phyloP scores from a whole-genome alignment of 768 basidiomycete species.

The Crepidotus variabilis region DNA sequence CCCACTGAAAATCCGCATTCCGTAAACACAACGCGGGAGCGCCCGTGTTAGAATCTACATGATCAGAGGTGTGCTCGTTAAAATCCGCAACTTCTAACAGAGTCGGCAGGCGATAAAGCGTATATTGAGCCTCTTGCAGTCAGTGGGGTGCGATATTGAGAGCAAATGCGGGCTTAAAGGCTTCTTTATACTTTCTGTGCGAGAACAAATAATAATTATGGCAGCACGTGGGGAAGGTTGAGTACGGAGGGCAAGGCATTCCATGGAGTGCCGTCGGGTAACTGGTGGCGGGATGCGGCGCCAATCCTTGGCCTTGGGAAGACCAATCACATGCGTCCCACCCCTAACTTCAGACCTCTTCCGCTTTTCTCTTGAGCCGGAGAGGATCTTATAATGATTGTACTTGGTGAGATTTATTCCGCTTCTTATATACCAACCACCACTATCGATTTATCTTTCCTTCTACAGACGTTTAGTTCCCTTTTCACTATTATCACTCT shows the following conservation, averaged over 20 bases:
- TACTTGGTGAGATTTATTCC: background rate
- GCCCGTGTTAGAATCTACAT: background rate
- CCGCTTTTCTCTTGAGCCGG: background rate
- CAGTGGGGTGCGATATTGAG: background rate
- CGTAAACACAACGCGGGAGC: background rate
- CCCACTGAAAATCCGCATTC: background rate
- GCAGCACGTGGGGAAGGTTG: background rate
- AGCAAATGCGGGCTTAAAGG: background rate
- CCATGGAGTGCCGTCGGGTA: conserved; percentile 30
- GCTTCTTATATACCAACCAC: conserved; percentile 23
- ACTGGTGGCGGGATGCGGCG: conserved; percentile 12
- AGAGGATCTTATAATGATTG: background rate
- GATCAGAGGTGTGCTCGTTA: background rate
- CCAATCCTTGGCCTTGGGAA: conserved; percentile 20
- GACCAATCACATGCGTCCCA: conserved; percentile 43
- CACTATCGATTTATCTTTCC: background rate
- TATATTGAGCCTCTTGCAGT: background rate
- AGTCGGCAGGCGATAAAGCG: background rate
- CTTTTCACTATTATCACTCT: conserved; percentile 2
- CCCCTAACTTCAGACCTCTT: conserved; percentile 9
- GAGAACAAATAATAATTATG: background rate
- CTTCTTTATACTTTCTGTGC: conserved; percentile 5
- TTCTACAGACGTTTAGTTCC: background rate
- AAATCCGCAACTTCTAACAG: background rate
- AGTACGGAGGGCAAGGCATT: conserved; percentile 21